Base-by-base conservation (phyloP, 1,284 basidiomycete genomes). In the Pseudozyma sp. region DNA sequence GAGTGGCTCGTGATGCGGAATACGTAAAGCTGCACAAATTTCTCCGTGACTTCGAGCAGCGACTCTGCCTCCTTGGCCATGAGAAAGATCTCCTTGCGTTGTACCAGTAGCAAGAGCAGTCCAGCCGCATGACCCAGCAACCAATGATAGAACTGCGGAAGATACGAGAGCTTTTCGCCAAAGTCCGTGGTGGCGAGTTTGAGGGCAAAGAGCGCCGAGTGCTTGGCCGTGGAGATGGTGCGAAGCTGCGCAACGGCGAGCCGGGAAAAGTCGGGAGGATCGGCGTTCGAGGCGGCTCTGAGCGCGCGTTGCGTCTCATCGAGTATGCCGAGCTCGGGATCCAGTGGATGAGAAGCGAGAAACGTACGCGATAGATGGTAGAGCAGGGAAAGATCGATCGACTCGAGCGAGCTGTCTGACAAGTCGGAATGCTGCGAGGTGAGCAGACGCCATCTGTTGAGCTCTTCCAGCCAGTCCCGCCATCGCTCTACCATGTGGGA, bases 101-200 rank as follows among this genome's bases (percentile, higher is more conserved):
- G 69, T 9, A 79, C 44, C 17, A 81, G 52, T 5, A 64, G 57
- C 33, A 81, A 50, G 0, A 78, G 60, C 37, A 81, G 53, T n/a
- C 79, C 74, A 7, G 75, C 78, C 2, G 76, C 67, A 46, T 81
- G 78, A n/a, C 66, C 68, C 11, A 81, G 39, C 19, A 81, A 58
- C 56, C 69, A 80, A 55, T 81, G 80, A 48, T 81, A 80, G 58
- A 75, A 71, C 19, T 69, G 74, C 5, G 79, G 79, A 29, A 81
- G 54, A 37, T 75, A 72, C 14, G 62, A 67, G 7, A 81, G 63
- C 33, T 64, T 74, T 17, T 81, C 79, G n/a, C 69, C 69, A 40
- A 78, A 79, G 19, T 76, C 77, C n/a, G 51, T 44, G 7, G 59
- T 67, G 5, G 68, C 74, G 8, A 79, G 68, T 35, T 69, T 58